Evolutionary conservation across 2,329 filamentous ascomycete genomes (phyloP).

Genomic region (Trichoderma aggressivum): DNA sequence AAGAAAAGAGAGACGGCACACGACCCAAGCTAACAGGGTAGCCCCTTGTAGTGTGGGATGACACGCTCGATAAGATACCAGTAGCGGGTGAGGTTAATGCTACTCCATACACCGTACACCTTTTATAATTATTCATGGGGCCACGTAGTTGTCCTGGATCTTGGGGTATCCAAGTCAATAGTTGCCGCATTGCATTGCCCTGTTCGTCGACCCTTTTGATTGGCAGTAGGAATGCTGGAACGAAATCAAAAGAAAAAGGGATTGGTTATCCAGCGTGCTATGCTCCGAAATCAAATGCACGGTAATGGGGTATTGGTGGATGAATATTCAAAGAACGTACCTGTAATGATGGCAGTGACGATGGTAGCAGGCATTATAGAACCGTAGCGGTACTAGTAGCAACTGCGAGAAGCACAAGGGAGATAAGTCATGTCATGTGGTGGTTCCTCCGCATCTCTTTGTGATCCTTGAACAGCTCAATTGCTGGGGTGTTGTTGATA

Average conservation of each 20-base stretch:
- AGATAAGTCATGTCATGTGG: not conserved
- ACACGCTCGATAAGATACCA: conserved; percentile 9
- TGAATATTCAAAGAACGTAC: not conserved
- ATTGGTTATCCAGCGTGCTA: not conserved
- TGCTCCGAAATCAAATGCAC: not conserved
- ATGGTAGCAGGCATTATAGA: not conserved
- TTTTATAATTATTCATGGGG: not conserved
- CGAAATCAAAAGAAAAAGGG: not conserved
- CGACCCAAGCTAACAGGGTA: conserved; percentile 1
- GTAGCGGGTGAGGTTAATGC: conserved; percentile 11
- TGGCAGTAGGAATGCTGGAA: not conserved
- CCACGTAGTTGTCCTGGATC: not conserved
- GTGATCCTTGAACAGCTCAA: not conserved
- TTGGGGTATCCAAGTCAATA: not conserved
- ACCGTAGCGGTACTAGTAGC: not conserved
- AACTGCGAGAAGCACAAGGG: not conserved
- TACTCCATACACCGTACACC: not conserved
- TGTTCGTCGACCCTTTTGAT: not conserved
- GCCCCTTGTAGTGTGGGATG: not conserved
- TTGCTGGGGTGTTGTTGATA: not conserved
- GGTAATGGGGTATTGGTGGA: not conserved
- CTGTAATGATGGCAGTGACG: not conserved
- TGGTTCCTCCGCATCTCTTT: not conserved
- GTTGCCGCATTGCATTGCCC: not conserved
- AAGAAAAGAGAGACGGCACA: not conserved